Base-by-base conservation (phyloP, 2,329 filamentous ascomycete species). In the Cytospora chrysosperma region DNA sequence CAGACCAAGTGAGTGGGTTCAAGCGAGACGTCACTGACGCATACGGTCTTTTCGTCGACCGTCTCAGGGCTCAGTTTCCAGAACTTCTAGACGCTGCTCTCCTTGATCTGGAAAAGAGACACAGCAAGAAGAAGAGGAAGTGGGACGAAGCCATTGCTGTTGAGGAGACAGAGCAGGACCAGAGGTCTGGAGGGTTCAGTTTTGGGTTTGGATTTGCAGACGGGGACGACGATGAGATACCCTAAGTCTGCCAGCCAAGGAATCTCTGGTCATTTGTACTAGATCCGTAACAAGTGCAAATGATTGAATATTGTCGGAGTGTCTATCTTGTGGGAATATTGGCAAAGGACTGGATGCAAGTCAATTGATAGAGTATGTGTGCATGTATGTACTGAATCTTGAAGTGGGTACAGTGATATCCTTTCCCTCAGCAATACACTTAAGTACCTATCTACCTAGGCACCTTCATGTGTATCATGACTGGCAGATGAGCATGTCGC, bases 1-100 rank as follows among this genome's bases (percentile, higher is more conserved):
- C 90, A 2, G 90, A 94, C 64, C 93, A 96, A 72, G 88, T 97
- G 2, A 95, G 91, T 27, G 94, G 95, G 0, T 98, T 98, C 73
- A 84, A 83, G 56, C 85, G 86, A 34, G 84, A 88, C 17, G 82
- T 97, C 2, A 77, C 79, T 9, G 87, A 94, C 73, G 88, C 92
- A 0, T 96, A 89, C 74, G 81, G 82, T 8, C 79, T 93, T 4
- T 97, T 98, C 73, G 81, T 90, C 4, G 82, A 88, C 61, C 84
- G 88, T 40, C 82, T 98, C 72, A 75, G 77, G 59, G 80, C 83
- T 59, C 74, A 79, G 28, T 81, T 91, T 69, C 89, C 92, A 0
- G 84, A 87, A 0, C 72, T 93, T n/a, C 76, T 94, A 27, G 81
- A 87, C 51, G 81, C 85, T 66, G 90, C 87, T 0, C 72, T 93